A percentile compares a stretch with the other conserved stretches of the same genome.
These are phyloP conservation scores for Gaeumannomyces tritici DNA, from an alignment of 2,329 filamentous ascomycete species.

Conservation along the genomic window DNA sequence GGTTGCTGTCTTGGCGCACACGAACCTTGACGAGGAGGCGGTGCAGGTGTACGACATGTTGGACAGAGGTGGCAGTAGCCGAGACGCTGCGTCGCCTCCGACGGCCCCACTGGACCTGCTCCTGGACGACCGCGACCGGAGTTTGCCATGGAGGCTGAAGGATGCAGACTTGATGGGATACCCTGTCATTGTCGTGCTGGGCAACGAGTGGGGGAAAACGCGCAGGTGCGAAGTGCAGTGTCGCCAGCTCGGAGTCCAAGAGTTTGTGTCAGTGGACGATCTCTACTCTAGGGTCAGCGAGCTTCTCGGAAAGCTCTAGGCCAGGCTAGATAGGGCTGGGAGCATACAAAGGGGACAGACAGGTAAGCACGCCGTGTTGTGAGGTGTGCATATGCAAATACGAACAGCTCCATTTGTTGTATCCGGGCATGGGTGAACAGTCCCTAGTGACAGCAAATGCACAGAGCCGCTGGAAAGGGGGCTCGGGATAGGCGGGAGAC, in stretches of 20 bases:
- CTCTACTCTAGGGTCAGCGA: constrained; percentile 35
- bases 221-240: constrained; percentile 70
- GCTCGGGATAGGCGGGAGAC: too few species aligned
- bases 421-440: too few species aligned
- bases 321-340: background rate
- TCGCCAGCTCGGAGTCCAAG: constrained; percentile 52
- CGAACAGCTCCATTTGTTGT: background rate
- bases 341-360: background rate
- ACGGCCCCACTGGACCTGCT: constrained; percentile 48
- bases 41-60: constrained; percentile 56
- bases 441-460: too few species aligned
- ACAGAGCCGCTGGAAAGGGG: too few species aligned
- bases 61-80: constrained; percentile 4
- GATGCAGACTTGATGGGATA: constrained; percentile 89
- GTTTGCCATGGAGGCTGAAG: constrained; percentile 74
- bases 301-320: constrained; percentile 40
- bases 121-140: constrained; percentile 61
- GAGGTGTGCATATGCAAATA: too few species aligned
- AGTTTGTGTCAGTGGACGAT: constrained; percentile 42
- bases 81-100: constrained; percentile 5
- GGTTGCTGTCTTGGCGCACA: constrained; percentile 52
- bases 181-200: constrained; percentile 72
- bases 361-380: too few species aligned
- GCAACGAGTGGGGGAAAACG: constrained; percentile 54
- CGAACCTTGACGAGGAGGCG: constrained; percentile 35